Evolutionary conservation across 2,329 filamentous ascomycete genomes (phyloP), one percentile per base, ranked within the genome.

Genomic region (Fusarium sp.): DNA sequence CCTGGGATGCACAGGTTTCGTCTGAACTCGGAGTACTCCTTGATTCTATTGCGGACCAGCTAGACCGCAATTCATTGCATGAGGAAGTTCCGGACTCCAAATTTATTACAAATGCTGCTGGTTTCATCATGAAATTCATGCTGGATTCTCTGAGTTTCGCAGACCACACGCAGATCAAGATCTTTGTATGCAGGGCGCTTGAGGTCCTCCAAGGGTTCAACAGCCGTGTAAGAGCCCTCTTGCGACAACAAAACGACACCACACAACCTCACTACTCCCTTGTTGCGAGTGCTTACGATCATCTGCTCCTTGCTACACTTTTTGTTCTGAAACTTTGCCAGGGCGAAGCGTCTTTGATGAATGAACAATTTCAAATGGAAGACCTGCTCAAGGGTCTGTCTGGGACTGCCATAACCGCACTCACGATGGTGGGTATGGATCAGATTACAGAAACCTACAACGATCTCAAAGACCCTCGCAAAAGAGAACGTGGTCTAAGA

Each of bases 21-120:
- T 90, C 89, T 6, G 88, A 91, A 70, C 71, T 91, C 22, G 89
- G 89, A 4, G 81, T 90, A 42, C 78, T 89, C n/a, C 80, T 90
- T 62, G 89, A 91, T 76, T 88, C 84, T 76, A 79, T 91, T 32
- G 76, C 80, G 14, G 87, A 90, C 34, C 81, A 85, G 47, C 61
- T 81, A n/a, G 77, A 79, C 62, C 61, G 50, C 12, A 20, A 24
- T 20, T 32, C 46, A 3, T 45, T 25, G 18, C 49, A 54, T 14
- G 42, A 52, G 8, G 59, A 51, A 25, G 30, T 47, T 7, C 9
- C 56, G 7, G 59, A 70, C 67, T 12, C 73, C 66, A n/a, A 61
- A 58, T 44, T 68, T 44, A 63, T 75, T 29, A 40, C 76, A 5
- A 73, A 79, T 18, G 79, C 79, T 32, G 81, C 82, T 3, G 76